Evolutionary conservation across 768 basidiomycete species (phyloP).

Genomic region (Mycena sanguinolenta): DNA sequence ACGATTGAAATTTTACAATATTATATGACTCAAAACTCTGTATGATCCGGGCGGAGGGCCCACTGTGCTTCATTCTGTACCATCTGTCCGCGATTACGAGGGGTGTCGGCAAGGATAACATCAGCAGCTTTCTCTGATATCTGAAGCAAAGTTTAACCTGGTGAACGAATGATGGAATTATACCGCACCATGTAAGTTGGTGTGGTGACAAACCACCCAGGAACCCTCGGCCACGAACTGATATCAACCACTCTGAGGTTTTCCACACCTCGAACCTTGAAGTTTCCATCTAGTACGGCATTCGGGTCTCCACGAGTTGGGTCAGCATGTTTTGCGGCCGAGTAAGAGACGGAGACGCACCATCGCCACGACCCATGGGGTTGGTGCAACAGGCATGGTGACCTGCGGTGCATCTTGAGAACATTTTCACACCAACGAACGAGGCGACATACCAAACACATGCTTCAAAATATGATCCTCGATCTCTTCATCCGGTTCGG

Average conservation of each 20-base stretch:
- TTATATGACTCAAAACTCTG: too few species aligned
- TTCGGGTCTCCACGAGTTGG: too few species aligned
- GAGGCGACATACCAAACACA: slow-evolving; percentile 39
- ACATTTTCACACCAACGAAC: too few species aligned
- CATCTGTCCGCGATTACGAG: too few species aligned
- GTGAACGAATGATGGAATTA: background rate
- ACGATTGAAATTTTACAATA: too few species aligned
- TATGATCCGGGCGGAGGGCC: too few species aligned
- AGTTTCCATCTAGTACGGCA: too few species aligned
- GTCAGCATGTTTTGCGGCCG: background rate
- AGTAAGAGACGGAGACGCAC: slow-evolving; percentile 29
- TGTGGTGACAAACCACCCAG: slow-evolving; percentile 48
- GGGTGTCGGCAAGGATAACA: slow-evolving; percentile 39
- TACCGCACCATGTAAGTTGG: slow-evolving; percentile 47
- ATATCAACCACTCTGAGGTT: slow-evolving; percentile 48
- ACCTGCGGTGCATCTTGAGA: slow-evolving; percentile 23
- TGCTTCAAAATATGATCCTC: slow-evolving; percentile 40
- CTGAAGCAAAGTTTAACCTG: slow-evolving; percentile 20
- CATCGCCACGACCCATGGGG: slow-evolving; percentile 43
- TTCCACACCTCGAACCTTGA: slow-evolving; percentile 47
- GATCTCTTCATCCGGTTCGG: slow-evolving; percentile 41
- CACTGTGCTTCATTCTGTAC: too few species aligned
- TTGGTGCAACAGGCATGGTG: slow-evolving; percentile 48
- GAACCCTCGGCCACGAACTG: slow-evolving; percentile 47
- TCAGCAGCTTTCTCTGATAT: slow-evolving; percentile 50